Evolutionary conservation across 768 basidiomycete species (phyloP).

Genomic region (Lanmaoa pseudosensibilis): DNA sequence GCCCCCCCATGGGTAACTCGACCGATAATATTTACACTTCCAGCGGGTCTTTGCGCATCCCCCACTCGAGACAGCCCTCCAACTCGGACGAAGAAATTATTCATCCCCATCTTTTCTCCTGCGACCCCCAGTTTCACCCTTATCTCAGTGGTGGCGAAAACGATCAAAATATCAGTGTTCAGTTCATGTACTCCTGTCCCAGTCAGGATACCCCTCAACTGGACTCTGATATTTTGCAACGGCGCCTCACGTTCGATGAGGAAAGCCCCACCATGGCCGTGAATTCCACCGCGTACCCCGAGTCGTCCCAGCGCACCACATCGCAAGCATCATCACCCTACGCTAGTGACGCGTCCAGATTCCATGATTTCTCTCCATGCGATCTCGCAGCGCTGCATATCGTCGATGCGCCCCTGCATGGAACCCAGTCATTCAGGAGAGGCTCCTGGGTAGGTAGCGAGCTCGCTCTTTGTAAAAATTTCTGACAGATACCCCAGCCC

Average conservation of each 20-base stretch:
- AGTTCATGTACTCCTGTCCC: constrained; percentile 31
- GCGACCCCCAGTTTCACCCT: constrained; percentile 13
- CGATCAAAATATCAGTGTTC: constrained; percentile 31
- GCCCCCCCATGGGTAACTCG: constrained; percentile 23
- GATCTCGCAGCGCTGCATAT: constrained; percentile 12
- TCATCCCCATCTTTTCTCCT: constrained; percentile 19
- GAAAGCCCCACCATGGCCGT: background rate
- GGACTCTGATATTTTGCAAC: constrained; percentile 29
- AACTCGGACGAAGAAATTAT: constrained; percentile 15
- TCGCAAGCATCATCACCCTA: constrained; percentile 21
- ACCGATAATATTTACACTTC: constrained; percentile 16
- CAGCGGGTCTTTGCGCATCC: constrained; percentile 8
- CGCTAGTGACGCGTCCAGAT: constrained; percentile 12
- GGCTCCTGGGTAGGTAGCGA: constrained; percentile 27
- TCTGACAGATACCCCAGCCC: constrained; percentile 26
- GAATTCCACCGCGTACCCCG: constrained; percentile 23
- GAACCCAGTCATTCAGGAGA: constrained; percentile 17
- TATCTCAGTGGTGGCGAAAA: constrained; percentile 15
- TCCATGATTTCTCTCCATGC: constrained; percentile 9
- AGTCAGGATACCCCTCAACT: constrained; percentile 23
- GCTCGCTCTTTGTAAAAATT: background rate
- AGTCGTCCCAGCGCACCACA: constrained; percentile 34
- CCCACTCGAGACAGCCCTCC: constrained; percentile 15
- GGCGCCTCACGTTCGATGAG: constrained; percentile 11
- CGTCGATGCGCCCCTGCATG: constrained; percentile 8